Evolutionary conservation across 768 basidiomycete species (phyloP).

Genomic region (Kwoniella heveanensis): DNA sequence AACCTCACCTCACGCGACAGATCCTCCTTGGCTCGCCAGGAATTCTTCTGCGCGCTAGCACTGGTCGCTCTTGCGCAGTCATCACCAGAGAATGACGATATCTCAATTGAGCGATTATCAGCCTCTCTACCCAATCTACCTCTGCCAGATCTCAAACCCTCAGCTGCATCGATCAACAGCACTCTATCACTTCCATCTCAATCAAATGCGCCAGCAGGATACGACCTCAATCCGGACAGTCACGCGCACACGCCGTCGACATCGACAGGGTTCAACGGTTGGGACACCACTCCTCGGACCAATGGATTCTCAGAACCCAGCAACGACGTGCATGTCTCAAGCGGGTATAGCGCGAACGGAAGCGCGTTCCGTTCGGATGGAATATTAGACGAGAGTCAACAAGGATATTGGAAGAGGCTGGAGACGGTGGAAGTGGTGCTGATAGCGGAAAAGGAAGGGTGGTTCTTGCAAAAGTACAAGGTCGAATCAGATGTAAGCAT

Average conservation of each 20-base stretch:
- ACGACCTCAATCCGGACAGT: background rate
- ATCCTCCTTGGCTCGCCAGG: constrained; percentile 71
- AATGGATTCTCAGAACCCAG: constrained; percentile 18
- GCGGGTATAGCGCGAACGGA: constrained; percentile 24
- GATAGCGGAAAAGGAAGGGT: constrained; percentile 80
- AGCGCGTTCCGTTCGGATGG: constrained; percentile 20
- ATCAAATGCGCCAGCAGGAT: constrained; percentile 5
- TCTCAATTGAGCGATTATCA: constrained; percentile 42
- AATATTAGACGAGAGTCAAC: constrained; percentile 62
- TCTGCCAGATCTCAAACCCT: constrained; percentile 28
- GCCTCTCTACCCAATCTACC: constrained; percentile 34
- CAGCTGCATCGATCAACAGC: constrained; percentile 6
- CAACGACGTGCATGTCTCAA: constrained; percentile 8
- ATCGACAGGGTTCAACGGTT: constrained; percentile 23
- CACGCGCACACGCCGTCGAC: constrained; percentile 9
- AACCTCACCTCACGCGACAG: constrained; percentile 61
- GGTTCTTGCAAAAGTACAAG: constrained; percentile 85
- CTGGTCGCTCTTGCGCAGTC: constrained; percentile 81
- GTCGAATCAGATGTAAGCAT: constrained; percentile 74
- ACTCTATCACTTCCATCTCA: constrained; percentile 7
- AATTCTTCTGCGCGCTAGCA: constrained; percentile 88
- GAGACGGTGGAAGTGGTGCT: constrained; percentile 71
- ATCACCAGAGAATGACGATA: constrained; percentile 13
- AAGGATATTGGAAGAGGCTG: constrained; percentile 84
- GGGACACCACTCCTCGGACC: constrained; percentile 35